Evolutionary conservation across 2,329 filamentous ascomycete genomes (phyloP), one percentile per base, ranked within the genome.

Genomic region (Mycocentrospora acerina): DNA sequence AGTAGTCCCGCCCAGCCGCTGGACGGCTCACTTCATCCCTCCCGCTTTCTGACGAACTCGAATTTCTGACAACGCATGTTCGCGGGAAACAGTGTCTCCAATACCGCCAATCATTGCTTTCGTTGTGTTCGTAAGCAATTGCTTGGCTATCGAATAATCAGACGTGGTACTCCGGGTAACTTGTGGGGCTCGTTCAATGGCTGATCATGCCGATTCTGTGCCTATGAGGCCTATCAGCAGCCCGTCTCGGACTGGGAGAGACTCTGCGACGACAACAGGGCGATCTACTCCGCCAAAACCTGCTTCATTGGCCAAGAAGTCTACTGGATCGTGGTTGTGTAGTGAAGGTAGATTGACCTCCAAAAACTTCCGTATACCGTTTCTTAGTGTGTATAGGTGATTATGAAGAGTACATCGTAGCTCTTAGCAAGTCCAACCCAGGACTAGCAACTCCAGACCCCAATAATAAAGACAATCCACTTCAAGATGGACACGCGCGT

Each of bases 401-500:
- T 13, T 66, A 66, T 28, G 51, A 45, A 24, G 25, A 57, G 14
- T 63, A 63, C 15, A 64, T 66, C 15, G 50, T 42, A 26, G 52
- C 54, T 5, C 42, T 64, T 4, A 61, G 55, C 29, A 38, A 44
- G 1, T 60, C 55, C 12, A 62, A 63, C 34, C 61, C 61, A 16
- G 55, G 60, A 2, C 32, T 66, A 11, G 54, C 42, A 14, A 58
- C 45, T n/a, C 41, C 52, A 13, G 62, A 64, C 34, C 62, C 62
- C 7, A 59, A 59, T 18, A 64, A 64, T 34, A 40, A 40, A 17
- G 18, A 53, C 1, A 30, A 40, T 7, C 46, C 46, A 4, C 29
- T 59, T n/a, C 45, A 38, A 22, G 40, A 43, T 5, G 53, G 51
- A 4, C 50, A 51, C 24, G 60, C 61, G 1, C 43, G 35, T 1